Base-by-base conservation (phyloP, 1,139 yeast species). In the Pichia sorboxylosa region DNA sequence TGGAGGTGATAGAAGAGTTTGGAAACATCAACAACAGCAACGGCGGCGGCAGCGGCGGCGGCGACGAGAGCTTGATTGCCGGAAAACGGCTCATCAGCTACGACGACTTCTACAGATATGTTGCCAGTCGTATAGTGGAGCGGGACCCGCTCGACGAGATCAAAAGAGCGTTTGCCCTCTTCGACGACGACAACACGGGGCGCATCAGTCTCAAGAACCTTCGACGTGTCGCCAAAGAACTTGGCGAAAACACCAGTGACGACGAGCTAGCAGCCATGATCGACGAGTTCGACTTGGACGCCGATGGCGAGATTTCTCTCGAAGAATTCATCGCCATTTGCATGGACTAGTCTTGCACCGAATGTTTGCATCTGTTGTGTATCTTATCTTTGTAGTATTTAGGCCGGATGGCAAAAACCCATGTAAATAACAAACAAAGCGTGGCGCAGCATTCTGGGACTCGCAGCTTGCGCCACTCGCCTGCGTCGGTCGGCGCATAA, bases 241-340 rank as follows among this genome's bases (percentile, higher is more conserved):
- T 92, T 40, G 96, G 96, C 1, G 98, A 92, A 55, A 82, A 80
- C 48, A 62, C 92, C 38, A 79, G 84, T 8, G 98, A 90, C 44
- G 95, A 85, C 39, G 98, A 92, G 49, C 64, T 92, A 36, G 69
- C 81, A 44, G 96, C 97, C 10, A 90, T 92, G 98, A 90, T 92
- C 44, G 96, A 87, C 42, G 98, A 90, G 57, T 92, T 92, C 51
- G 99, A 92, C 57, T 61, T 90, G 38, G 97, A 92, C 54, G 94
- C 83, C 41, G 98, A 92, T 54, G 98, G 97, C 30, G 95, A 82
- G 46, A 85, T 92, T 46, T 80, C 79, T 47, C 92, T 83, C 50
- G 90, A 84, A 42, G 99, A 92, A 60, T 92, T 90, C 55, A 82
- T 84, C 40, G 80, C 82, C 40, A 84, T 87, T 30, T 84, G 95